Evolutionary conservation across 202 grass and related monocot species (phyloP), one percentile per base, ranked within the genome.

Genomic region (Panicum virgatum): DNA sequence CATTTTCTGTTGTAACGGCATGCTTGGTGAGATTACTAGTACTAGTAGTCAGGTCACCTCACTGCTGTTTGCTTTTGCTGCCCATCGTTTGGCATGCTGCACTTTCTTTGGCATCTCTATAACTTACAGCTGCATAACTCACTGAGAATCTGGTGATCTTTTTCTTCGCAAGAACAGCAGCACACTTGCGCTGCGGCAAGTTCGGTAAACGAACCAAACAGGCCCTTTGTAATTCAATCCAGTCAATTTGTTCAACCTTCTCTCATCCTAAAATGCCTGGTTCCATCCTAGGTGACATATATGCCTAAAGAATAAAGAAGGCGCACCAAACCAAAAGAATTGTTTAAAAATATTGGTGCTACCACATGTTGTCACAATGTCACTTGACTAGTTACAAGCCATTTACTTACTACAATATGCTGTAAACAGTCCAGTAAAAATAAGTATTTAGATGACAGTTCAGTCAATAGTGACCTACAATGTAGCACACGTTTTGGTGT

Each of bases 221-320:
- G n/a, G n/a, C n/a, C n/a, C n/a, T n/a, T n/a, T n/a, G n/a, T 64
- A 83, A 58, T 44, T 76, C 22, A 34, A 68, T 43, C 4, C 30
- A 51, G 12, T 6, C 43, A 68, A 60, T 70, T 20, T 40, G 29
- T 78, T 37, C 48, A 47, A 40, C 27, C 57, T 73, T 39, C 23
- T 10, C 69, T 75, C 54, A 71, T 72, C 36, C 60, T 47, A 71
- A 72, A n/a, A 83, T 65, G 7, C 16, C 34, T 76, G 14, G 38
- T 12, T 36, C 10, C 80, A 63, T 27, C 34, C 19, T 9, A 54
- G n/a, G n/a, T 37, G n/a, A 36, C 13, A 0, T 54, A 54, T 65
- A 69, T 30, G 62, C 53, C 9, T 20, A 51, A 51, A 7, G 30
- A 51, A 18, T 64, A 12, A 59, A 61, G n/a, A 27, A 66, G 38